Base-by-base conservation (phyloP, 495 filamentous ascomycete genomes). In the Trichocladium uniseriatum region DNA sequence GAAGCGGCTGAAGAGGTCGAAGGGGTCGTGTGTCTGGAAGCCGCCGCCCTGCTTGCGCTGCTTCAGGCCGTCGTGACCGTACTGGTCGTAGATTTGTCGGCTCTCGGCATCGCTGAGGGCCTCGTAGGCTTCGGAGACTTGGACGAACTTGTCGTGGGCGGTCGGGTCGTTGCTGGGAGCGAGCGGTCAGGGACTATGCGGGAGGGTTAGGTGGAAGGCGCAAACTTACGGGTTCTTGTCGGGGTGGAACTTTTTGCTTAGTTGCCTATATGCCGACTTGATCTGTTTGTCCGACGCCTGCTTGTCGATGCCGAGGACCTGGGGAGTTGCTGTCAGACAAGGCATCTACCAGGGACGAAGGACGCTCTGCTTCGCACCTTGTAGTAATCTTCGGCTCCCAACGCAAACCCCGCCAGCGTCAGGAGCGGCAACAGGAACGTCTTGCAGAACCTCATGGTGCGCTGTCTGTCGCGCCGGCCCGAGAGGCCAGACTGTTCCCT, bases 1-100 rank as follows among this genome's bases (percentile, higher is more conserved):
- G 79, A 99, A 97, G 43, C 89, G 85, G 39, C 82, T 88, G 76
- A 99, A 99, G 20, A 99, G 70, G 63, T 99, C 92, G 70, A 99
- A 97, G 15, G 92, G 92, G 62, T 98, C 90, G 66, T 95, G 82
- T 43, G 75, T 71, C 7, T 75, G 73, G 20, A 75, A 75, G 4
- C 80, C 77, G 44, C 83, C 83, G 21, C 85, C 83, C 51, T 86
- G 78, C 56, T 90, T 49, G 46, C 56, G 89, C 63, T 92, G 83
- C 56, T 87, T 79, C 31, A 96, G 71, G 7, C 89, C 92, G 43
- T 95, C 90, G 58, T 94, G 86, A 39, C 92, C 92, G 66, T 94
- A 87, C 61, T 92, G 85, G 66, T 99, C 90, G 77, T 99, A 99
- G 62, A 97, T 87, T 49, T 84, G 80, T 47, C 92, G 87, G 18